These are phyloP conservation scores for Cercophora newfieldiana DNA, from an alignment of 495 filamentous ascomycete genomes.

Conservation along the genomic window DNA sequence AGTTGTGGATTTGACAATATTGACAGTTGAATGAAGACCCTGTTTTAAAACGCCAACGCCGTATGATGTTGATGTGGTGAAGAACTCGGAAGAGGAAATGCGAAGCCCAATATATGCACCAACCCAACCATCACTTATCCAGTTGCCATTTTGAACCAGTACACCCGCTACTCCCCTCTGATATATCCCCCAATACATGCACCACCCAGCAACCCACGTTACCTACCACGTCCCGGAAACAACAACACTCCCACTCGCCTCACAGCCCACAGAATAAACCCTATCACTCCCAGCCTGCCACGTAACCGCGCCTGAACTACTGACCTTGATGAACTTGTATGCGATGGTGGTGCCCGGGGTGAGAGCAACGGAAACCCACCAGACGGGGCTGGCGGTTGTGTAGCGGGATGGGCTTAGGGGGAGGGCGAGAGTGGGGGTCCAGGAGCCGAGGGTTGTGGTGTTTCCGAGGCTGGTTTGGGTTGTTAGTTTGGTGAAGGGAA, in stretches of 20 bases:
- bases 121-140: too few species aligned
- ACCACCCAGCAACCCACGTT: background rate
- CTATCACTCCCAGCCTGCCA: constrained; percentile 70
- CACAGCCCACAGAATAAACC: constrained; percentile 54
- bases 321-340: constrained; percentile 70
- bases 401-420: constrained; percentile 57
- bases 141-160: too few species aligned
- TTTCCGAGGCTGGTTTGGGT: constrained; percentile 45
- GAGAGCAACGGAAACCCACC: constrained; percentile 54
- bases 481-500: background rate
- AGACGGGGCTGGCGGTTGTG: constrained; percentile 56
- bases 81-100: too few species aligned
- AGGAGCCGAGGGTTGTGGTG: constrained; percentile 55
- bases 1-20: too few species aligned
- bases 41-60: too few species aligned
- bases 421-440: constrained; percentile 52
- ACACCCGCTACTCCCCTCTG: too few species aligned
- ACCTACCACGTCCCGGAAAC: constrained; percentile 20
- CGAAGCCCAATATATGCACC: too few species aligned
- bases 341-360: constrained; percentile 53
- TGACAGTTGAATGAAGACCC: too few species aligned
- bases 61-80: too few species aligned
- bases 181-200: background rate
- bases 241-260: constrained; percentile 25
- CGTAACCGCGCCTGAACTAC: constrained; percentile 52